Evolutionary conservation across 768 basidiomycete species (phyloP).

Genomic region (Lactifluus piperatus): DNA sequence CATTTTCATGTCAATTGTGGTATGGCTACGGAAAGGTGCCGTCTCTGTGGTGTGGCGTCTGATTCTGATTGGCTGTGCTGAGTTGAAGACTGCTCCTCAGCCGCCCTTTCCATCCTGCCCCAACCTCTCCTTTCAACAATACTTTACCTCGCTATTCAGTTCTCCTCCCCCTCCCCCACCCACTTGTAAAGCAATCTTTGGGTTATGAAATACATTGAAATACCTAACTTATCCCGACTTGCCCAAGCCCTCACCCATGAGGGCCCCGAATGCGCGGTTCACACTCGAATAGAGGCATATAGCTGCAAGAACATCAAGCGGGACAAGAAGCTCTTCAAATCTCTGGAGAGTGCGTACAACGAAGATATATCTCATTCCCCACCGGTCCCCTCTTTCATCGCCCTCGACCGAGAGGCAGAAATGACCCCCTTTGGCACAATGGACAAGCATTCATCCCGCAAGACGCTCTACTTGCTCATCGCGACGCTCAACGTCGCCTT

Average conservation of each 20-base stretch:
- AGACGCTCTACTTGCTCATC: slow-evolving; percentile 93
- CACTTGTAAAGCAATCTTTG: not conserved
- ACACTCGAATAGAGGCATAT: slow-evolving; percentile 93
- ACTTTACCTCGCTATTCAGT: no score
- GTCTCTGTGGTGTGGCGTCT: not conserved
- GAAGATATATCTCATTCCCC: slow-evolving; percentile 77
- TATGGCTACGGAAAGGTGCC: not conserved
- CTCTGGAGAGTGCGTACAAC: slow-evolving; percentile 81
- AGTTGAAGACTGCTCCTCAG: not conserved
- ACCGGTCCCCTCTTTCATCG: slow-evolving; percentile 74
- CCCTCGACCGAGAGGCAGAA: slow-evolving; percentile 59
- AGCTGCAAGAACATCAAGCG: slow-evolving; percentile 95
- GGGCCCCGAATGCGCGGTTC: slow-evolving; percentile 80
- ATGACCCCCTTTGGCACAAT: slow-evolving; percentile 88
- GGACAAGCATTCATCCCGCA: slow-evolving; percentile 73
- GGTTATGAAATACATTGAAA: slow-evolving; percentile 86
- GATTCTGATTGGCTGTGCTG: not conserved
- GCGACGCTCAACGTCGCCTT: slow-evolving; percentile 96
- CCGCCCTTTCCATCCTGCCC: not conserved
- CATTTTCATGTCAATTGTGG: no score
- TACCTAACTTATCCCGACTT: slow-evolving; percentile 68
- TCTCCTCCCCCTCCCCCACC: not conserved
- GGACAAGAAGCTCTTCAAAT: slow-evolving; percentile 93
- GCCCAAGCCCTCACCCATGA: slow-evolving; percentile 76
- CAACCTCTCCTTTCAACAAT: not conserved